A percentile compares a stretch with the other conserved stretches of the same genome.
Evolutionary conservation across 768 basidiomycete genomes (phyloP).

Genomic region (Serendipita indica): DNA sequence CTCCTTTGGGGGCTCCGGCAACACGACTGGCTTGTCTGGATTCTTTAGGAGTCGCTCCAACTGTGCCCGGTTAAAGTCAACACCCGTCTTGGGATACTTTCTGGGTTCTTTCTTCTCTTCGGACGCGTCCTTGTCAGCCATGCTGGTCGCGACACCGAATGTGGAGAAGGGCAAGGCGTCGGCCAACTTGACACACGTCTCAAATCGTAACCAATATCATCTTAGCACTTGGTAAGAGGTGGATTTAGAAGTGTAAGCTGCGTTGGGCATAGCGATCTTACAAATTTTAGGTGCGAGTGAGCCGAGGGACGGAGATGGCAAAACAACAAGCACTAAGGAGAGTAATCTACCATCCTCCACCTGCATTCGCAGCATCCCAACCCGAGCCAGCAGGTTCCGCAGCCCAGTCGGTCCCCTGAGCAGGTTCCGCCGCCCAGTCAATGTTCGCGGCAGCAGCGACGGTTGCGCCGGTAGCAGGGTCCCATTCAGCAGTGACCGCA

Average conservation of each 20-base stretch:
- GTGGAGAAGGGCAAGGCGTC: background rate
- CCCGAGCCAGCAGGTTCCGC: slow-evolving; percentile 52
- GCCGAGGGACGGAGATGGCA: background rate
- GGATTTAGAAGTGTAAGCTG: too few species aligned
- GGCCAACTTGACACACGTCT: background rate
- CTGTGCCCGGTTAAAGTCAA: slow-evolving; percentile 44
- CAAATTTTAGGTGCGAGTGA: background rate
- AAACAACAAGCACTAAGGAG: background rate
- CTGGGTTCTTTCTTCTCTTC: background rate
- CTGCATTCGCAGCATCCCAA: slow-evolving; percentile 26
- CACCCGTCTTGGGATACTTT: slow-evolving; percentile 32
- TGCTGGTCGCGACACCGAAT: too few species aligned
- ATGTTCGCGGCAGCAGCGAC: slow-evolving; percentile 51
- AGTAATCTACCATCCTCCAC: slow-evolving; percentile 2
- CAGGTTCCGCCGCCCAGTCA: slow-evolving; percentile 69
- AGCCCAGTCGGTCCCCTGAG: slow-evolving; percentile 61
- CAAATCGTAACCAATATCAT: too few species aligned
- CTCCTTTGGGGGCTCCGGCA: slow-evolving; percentile 71
- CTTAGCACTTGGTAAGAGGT: too few species aligned
- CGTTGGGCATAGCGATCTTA: too few species aligned
- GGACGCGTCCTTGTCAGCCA: background rate
- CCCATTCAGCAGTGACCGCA: slow-evolving; percentile 56
- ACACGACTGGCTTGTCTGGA: slow-evolving; percentile 63
- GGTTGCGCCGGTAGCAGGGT: slow-evolving; percentile 33
- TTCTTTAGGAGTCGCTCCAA: slow-evolving; percentile 84